A percentile compares a stretch with the other conserved stretches of the same genome.
phyloP scores from a whole-genome alignment of 495 filamentous ascomycete species.

The Xylaria cubensis region DNA sequence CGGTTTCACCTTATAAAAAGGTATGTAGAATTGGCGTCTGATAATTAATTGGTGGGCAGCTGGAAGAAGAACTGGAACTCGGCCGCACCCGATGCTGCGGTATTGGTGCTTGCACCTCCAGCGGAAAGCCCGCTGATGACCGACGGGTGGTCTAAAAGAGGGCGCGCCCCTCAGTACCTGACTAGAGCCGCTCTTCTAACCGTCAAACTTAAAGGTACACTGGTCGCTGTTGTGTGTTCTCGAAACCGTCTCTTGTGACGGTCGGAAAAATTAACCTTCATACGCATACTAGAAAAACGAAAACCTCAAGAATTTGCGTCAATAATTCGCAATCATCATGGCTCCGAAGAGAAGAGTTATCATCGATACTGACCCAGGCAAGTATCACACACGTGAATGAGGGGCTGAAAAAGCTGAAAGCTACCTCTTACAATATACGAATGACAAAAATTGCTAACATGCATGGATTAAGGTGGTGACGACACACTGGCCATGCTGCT shows the following conservation, averaged over 20 bases:
- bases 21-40: not conserved
- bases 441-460: not conserved
- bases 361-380: constrained; percentile 90
- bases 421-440: not conserved
- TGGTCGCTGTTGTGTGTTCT: not conserved
- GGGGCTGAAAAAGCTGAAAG: constrained; percentile 1
- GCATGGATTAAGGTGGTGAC: constrained; percentile 72
- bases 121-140: constrained; percentile 32
- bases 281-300: not conserved
- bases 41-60: not conserved
- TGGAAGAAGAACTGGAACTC: constrained; percentile 1
- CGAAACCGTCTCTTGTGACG: not conserved
- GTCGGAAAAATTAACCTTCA: not conserved
- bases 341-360: constrained; percentile 76
- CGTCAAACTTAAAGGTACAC: not conserved
- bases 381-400: constrained; percentile 11
- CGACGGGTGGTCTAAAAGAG: constrained; percentile 31
- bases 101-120: not conserved
- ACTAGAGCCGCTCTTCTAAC: not conserved
- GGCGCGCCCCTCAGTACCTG: constrained; percentile 19
- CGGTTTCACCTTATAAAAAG: not conserved
- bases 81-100: not conserved
- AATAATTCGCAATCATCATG: constrained; percentile 53
- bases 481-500: constrained; percentile 86
- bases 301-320: not conserved